Evolutionary conservation across 2,329 filamentous ascomycete species (phyloP).

Genomic region (Colletotrichum cordylinicola): DNA sequence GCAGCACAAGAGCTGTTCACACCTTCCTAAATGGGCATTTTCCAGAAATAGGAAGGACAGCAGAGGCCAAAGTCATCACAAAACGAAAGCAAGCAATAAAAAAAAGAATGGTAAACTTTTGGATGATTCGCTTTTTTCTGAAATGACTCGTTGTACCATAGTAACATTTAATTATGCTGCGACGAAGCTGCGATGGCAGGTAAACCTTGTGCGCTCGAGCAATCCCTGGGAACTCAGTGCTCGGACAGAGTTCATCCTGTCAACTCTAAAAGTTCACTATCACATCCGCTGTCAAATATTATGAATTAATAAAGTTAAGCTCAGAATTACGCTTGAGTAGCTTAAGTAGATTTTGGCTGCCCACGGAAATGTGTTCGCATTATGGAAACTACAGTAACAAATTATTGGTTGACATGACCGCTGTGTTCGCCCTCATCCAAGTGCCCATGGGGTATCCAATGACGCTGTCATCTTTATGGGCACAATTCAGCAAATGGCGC

Average conservation of each 20-base stretch:
- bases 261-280: background rate
- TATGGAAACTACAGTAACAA: background rate
- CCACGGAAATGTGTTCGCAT: background rate
- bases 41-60: background rate
- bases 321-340: background rate
- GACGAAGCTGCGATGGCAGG: background rate
- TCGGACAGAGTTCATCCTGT: background rate
- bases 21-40: background rate
- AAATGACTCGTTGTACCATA: background rate
- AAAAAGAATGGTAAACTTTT: fast-evolving
- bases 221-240: background rate
- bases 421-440: background rate
- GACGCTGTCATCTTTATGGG: background rate
- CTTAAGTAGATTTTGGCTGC: background rate
- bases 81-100: background rate
- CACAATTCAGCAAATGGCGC: background rate
- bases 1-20: background rate
- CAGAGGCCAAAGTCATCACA: background rate
- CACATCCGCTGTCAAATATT: background rate
- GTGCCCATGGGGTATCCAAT: background rate
- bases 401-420: background rate
- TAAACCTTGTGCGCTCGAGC: background rate
- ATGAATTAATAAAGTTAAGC: background rate
- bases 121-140: fast-evolving
- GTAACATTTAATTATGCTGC: background rate